Evolutionary conservation across 805 yeast genomes (phyloP), one percentile per base, ranked within the genome.

Genomic region (Saturnispora sekii): DNA sequence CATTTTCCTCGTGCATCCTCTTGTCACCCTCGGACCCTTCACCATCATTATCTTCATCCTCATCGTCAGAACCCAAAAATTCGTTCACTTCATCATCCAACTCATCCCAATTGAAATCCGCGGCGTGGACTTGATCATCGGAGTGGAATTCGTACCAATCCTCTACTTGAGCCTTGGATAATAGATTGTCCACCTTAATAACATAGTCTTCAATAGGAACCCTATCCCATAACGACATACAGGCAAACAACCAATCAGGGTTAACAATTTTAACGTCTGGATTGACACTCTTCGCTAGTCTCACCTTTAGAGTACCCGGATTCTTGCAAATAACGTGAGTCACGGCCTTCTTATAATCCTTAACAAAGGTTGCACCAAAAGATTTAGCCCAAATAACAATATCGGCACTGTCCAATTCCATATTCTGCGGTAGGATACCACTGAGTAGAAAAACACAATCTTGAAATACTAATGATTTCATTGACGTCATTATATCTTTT

Each of bases 351-450:
- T 74, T 70, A 18, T 84, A 79, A 46, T 85, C 88, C 3, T 79
- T 69, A 1, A 82, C 82, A 7, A 90, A 88, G 2, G 69, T 69
- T 0, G 96, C 97, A 1, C 98, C 98, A 69, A 90, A 90, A 44
- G 89, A 85, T 41, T 76, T 74, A 10, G 90, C 84, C 97, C 97
- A 90, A 17, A 81, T 77, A 1, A 89, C 96, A 37, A 93, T 84
- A 58, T 87, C 96, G 4, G 94, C 93, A 31, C 72, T 65, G 43
- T 82, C 80, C 14, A 84, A 64, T 44, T 77, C 73, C 10, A 80
- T 70, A 1, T 93, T 93, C n/a, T 86, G 59, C 1, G 97, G 97
- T 17, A 93, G 72, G n/a, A 90, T 71, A 0, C 97, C 97, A 4
- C 95, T 83, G 53, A 93, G 82, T 15, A 90, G 71, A 45, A 93